These are phyloP conservation scores for Lipomyces kockii DNA, from an alignment of 805 yeast genomes.

Conservation along the genomic window DNA sequence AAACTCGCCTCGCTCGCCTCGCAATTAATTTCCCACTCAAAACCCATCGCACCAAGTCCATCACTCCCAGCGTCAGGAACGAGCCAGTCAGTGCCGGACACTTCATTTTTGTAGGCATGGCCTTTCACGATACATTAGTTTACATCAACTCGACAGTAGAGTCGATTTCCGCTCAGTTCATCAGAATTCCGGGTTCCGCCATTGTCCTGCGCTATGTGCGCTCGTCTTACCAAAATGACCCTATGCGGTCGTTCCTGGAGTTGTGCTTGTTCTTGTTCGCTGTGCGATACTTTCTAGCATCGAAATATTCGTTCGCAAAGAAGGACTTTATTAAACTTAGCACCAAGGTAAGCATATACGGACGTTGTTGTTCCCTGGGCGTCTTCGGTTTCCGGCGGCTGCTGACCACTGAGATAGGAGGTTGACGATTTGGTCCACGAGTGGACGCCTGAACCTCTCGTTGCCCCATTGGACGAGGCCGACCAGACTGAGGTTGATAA, in stretches of 20 bases:
- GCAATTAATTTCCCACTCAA: too few species aligned
- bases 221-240: slow-evolving; percentile 91
- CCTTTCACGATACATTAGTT: slow-evolving; percentile 33
- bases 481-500: slow-evolving; percentile 67
- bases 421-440: slow-evolving; percentile 82
- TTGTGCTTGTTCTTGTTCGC: slow-evolving; percentile 78
- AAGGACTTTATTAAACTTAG: slow-evolving; percentile 62
- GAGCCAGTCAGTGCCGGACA: too few species aligned
- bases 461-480: slow-evolving; percentile 52
- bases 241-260: slow-evolving; percentile 85
- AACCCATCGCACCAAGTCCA: too few species aligned
- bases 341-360: slow-evolving; percentile 37
- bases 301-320: slow-evolving; percentile 75
- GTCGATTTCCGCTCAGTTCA: slow-evolving; percentile 32
- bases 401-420: slow-evolving; percentile 49
- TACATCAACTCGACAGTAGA: slow-evolving; percentile 34
- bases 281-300: slow-evolving; percentile 76
- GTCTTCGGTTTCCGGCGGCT: too few species aligned
- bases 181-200: slow-evolving; percentile 48
- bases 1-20: too few species aligned
- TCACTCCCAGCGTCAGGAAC: too few species aligned
- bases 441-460: slow-evolving; percentile 90
- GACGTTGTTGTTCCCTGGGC: too few species aligned
- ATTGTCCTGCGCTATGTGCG: slow-evolving; percentile 64
- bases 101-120: slow-evolving; percentile 7